Evolutionary conservation across 1,284 basidiomycete genomes (phyloP).

Genomic region (Fistulinella staudtii): DNA sequence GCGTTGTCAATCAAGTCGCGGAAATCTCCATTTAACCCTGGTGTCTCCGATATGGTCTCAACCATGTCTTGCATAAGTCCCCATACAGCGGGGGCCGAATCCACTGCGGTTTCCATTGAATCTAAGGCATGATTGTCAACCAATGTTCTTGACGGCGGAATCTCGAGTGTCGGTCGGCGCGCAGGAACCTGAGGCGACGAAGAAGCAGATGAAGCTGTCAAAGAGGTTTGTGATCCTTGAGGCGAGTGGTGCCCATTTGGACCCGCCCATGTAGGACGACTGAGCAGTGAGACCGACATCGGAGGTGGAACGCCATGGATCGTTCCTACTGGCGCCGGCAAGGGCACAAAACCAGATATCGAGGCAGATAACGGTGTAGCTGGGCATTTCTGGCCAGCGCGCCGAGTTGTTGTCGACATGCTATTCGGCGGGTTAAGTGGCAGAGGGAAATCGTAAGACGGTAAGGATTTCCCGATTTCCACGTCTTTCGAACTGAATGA

Average conservation of each 20-base stretch:
- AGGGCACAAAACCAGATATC: constrained; percentile 16
- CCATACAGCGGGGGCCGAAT: constrained; percentile 71
- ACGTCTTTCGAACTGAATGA: constrained; percentile 92
- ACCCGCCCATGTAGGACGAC: constrained; percentile 14
- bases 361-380: constrained; percentile 25
- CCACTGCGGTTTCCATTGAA: constrained; percentile 63
- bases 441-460: constrained; percentile 50
- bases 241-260: constrained; percentile 44
- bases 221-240: constrained; percentile 54
- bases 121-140: constrained; percentile 69
- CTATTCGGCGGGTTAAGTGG: constrained; percentile 33
- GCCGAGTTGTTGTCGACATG: constrained; percentile 42
- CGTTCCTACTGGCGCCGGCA: constrained; percentile 4
- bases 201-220: constrained; percentile 41
- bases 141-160: constrained; percentile 48
- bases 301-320: constrained; percentile 8
- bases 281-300: constrained; percentile 16
- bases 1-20: constrained; percentile 52
- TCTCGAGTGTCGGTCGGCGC: constrained; percentile 40
- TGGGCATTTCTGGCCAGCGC: constrained; percentile 44
- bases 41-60: constrained; percentile 36
- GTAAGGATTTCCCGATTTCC: constrained; percentile 79
- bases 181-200: constrained; percentile 38
- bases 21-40: constrained; percentile 41
- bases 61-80: constrained; percentile 62